These are phyloP conservation scores for Cutaneotrichosporon dermatis DNA, from an alignment of 1,284 basidiomycete genomes.

Conservation along the genomic window DNA sequence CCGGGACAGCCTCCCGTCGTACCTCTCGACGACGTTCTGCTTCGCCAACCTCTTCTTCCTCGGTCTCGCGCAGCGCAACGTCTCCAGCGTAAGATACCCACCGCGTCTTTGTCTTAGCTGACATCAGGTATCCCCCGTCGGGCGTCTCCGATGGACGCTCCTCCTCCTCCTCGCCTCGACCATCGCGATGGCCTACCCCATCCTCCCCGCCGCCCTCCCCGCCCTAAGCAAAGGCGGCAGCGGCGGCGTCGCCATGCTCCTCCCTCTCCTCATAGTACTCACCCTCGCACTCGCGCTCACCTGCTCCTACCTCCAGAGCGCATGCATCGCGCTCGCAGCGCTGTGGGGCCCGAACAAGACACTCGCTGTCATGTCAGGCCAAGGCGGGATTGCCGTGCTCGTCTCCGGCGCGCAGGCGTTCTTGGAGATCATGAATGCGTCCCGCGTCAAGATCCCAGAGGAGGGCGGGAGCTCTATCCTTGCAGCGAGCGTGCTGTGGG, in stretches of 20 bases:
- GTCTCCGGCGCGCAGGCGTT: conserved; percentile 42
- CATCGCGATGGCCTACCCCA: conserved; percentile 36
- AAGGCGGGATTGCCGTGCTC: conserved; percentile 47
- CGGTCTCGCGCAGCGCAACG: conserved; percentile 41
- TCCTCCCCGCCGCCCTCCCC: conserved; percentile 38
- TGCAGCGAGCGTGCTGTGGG: conserved; percentile 43
- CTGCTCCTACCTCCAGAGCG: conserved; percentile 44
- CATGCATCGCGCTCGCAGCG: conserved; percentile 41
- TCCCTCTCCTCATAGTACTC: conserved; percentile 31
- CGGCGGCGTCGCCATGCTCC: conserved; percentile 21
- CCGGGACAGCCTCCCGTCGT: conserved; percentile 37
- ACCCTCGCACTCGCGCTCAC: conserved; percentile 36
- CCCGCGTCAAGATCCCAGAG: not conserved
- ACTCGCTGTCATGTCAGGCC: conserved; percentile 48
- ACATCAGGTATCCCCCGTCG: conserved; percentile 33
- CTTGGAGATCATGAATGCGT: conserved; percentile 33
- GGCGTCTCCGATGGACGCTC: conserved; percentile 35
- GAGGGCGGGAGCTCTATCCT: conserved; percentile 15
- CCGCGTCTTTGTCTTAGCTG: not conserved
- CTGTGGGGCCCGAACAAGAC: conserved; percentile 40
- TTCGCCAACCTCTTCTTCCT: conserved; percentile 47
- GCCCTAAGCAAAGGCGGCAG: conserved; percentile 14
- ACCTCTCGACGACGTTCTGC: conserved; percentile 42
- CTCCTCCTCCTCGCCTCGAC: conserved; percentile 31
- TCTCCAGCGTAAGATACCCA: conserved; percentile 33